These are phyloP conservation scores for Calonectria fujianensis DNA, from an alignment of 2,329 filamentous ascomycete genomes.

Conservation along the genomic window DNA sequence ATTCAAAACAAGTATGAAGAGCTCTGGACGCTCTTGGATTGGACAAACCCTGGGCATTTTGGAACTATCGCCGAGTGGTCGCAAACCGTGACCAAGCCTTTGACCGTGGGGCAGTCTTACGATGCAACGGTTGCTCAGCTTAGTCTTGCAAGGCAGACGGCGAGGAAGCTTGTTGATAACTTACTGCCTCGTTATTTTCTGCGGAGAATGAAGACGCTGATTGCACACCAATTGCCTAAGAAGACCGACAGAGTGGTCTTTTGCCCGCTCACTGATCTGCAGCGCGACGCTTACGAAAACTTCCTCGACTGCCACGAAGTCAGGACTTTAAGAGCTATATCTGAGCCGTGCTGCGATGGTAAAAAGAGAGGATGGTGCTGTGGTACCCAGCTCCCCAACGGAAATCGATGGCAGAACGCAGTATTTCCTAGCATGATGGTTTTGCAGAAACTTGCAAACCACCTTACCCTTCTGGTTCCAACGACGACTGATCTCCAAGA, in stretches of 20 bases:
- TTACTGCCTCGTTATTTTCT: slow-evolving; percentile 93
- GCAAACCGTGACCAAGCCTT: slow-evolving; percentile 83
- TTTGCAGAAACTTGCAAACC: slow-evolving; percentile 92
- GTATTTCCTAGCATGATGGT: slow-evolving; percentile 91
- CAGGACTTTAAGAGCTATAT: slow-evolving; percentile 79
- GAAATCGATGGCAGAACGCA: slow-evolving; percentile 81
- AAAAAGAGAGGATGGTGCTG: slow-evolving; percentile 88
- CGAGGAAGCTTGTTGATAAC: slow-evolving; percentile 89
- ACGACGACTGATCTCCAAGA: slow-evolving; percentile 76
- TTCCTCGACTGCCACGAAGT: slow-evolving; percentile 83
- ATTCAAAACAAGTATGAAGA: slow-evolving; percentile 99
- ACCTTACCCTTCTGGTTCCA: slow-evolving; percentile 91
- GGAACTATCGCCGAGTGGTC: slow-evolving; percentile 84
- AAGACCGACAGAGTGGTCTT: slow-evolving; percentile 97
- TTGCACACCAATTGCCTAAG: slow-evolving; percentile 93
- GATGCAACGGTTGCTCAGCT: slow-evolving; percentile 91
- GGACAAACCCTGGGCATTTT: slow-evolving; percentile 90
- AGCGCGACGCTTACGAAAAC: slow-evolving; percentile 88
- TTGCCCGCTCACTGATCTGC: slow-evolving; percentile 89
- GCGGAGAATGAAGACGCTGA: slow-evolving; percentile 92
- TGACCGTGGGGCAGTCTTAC: slow-evolving; percentile 93
- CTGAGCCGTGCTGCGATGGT: slow-evolving; percentile 80
- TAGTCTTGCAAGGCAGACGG: slow-evolving; percentile 86
- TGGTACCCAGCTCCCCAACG: slow-evolving; percentile 74
- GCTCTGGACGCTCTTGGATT: slow-evolving; percentile 96